Conservation (phyloP, 2,329 filamentous ascomycete species). For the Zymoseptoria brevis region DNA sequence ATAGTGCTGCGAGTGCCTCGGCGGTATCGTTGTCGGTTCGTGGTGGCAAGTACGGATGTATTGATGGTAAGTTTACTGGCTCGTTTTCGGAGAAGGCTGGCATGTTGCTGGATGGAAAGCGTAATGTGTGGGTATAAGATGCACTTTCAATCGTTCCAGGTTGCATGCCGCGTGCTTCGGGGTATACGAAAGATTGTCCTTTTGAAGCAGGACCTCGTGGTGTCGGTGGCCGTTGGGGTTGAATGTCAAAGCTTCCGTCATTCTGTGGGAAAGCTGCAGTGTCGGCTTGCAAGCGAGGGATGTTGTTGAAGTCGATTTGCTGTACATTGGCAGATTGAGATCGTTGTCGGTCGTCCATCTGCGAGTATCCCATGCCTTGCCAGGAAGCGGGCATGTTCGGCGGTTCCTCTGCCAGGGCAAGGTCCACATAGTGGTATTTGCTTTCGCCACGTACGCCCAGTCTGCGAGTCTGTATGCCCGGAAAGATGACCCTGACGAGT, state of each 20-base stretch:
- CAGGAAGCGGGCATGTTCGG: slow-evolving; percentile 19
- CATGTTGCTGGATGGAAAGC: slow-evolving; percentile 53
- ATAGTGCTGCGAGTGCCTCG: slow-evolving; percentile 76
- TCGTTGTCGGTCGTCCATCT: slow-evolving; percentile 18
- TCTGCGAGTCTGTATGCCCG: slow-evolving; percentile 83
- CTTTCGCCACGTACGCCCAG: slow-evolving; percentile 92
- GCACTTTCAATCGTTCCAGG: slow-evolving; percentile 33
- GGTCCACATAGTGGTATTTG: slow-evolving; percentile 82
- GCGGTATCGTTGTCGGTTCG: slow-evolving; percentile 83
- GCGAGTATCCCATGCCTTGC: slow-evolving; percentile 12
- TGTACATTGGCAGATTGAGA: slow-evolving; percentile 26
- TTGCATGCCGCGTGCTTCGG: slow-evolving; percentile 37
- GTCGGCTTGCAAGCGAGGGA: slow-evolving; percentile 41
- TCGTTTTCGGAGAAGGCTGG: slow-evolving; percentile 56
- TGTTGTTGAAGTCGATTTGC: slow-evolving; percentile 32
- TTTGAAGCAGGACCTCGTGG: slow-evolving; percentile 35
- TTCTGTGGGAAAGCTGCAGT: slow-evolving; percentile 39
- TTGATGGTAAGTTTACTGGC: slow-evolving; percentile 71
- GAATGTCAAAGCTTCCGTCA: slow-evolving; percentile 26
- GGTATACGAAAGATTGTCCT: slow-evolving; percentile 40
- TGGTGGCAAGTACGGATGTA: slow-evolving; percentile 68
- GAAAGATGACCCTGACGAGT: slow-evolving; percentile 90
- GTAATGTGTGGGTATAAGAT: slow-evolving; percentile 56
- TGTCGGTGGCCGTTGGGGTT: slow-evolving; percentile 23
- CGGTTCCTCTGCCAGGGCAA: slow-evolving; percentile 42